Evolutionary conservation across 1,284 basidiomycete genomes (phyloP).

Genomic region (Psilocybe mexicana): DNA sequence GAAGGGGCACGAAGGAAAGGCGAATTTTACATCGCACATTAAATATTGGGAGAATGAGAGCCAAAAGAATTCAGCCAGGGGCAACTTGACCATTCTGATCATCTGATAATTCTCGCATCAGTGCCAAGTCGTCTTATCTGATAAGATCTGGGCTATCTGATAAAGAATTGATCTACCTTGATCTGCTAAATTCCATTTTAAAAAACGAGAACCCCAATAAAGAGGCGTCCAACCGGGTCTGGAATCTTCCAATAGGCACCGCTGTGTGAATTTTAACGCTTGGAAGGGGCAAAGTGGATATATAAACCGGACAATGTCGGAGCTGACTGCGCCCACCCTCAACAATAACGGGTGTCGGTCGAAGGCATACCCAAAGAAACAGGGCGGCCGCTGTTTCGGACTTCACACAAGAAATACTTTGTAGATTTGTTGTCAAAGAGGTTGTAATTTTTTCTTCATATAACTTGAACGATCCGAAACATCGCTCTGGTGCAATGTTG

Average conservation of each 20-base stretch:
- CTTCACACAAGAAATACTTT: no score
- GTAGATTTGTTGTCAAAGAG: no score
- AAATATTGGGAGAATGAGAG: conserved; percentile 7
- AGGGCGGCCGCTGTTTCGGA: background rate
- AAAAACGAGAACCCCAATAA: background rate
- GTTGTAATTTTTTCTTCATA: no score
- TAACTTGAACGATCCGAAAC: no score
- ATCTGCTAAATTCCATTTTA: background rate
- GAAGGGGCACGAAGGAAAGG: background rate
- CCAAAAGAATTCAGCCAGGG: background rate
- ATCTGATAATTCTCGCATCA: conserved; percentile 24
- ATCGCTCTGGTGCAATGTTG: no score
- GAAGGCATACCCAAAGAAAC: no score
- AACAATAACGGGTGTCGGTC: no score
- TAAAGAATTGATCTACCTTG: conserved; percentile 5
- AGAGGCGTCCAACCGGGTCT: background rate
- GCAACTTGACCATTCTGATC: conserved; percentile 4
- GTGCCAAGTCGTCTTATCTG: conserved; percentile 22
- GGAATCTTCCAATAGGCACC: background rate
- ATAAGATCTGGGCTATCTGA: conserved; percentile 19
- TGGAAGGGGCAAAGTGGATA: background rate
- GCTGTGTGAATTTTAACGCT: background rate
- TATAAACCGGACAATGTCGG: background rate
- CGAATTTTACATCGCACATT: conserved; percentile 6
- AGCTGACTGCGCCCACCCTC: background rate